These are phyloP conservation scores for Pelargonium australe DNA, from an alignment of 441 rosid genomes.

Conservation along the genomic window DNA sequence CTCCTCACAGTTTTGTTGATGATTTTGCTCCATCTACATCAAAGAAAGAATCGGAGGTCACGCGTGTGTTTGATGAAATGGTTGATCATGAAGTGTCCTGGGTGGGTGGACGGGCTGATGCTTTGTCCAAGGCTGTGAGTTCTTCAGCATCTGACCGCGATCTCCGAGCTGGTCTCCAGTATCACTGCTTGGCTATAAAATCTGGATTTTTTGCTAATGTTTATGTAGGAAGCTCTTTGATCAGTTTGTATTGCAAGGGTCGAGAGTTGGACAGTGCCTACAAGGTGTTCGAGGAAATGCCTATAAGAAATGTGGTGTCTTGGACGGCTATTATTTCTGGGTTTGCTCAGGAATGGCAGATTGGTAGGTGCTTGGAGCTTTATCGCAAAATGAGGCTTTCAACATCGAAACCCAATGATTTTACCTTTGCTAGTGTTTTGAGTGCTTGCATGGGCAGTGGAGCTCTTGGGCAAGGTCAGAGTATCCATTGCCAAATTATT, in stretches of 20 bases:
- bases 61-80: conserved; percentile 31
- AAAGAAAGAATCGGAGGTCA: conserved; percentile 5
- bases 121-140: conserved; percentile 51
- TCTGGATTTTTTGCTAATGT: conserved; percentile 48
- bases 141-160: conserved; percentile 42
- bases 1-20: conserved; percentile 14
- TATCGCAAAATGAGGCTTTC: conserved; percentile 54
- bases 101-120: conserved; percentile 20
- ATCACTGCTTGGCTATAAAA: conserved; percentile 50
- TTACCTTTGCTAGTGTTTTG: conserved; percentile 60
- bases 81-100: conserved; percentile 15
- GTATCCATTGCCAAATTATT: conserved; percentile 52
- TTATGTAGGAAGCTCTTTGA: conserved; percentile 60
- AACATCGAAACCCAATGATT: conserved; percentile 49
- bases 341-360: conserved; percentile 59
- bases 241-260: conserved; percentile 46
- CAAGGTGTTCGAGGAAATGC: conserved; percentile 69
- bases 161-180: conserved; percentile 43
- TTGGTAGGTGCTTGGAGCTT: conserved; percentile 49
- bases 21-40: conserved; percentile 19
- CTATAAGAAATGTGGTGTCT: conserved; percentile 60
- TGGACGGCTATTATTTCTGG: conserved; percentile 81
- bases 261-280: conserved; percentile 34
- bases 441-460: conserved; percentile 67
- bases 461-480: conserved; percentile 51